Percentiles rank a stretch among this genome's conserved stretches.
Evolutionary conservation across 2,329 filamentous ascomycete genomes (phyloP).

Genomic region (Aureobasidium pullulans): DNA sequence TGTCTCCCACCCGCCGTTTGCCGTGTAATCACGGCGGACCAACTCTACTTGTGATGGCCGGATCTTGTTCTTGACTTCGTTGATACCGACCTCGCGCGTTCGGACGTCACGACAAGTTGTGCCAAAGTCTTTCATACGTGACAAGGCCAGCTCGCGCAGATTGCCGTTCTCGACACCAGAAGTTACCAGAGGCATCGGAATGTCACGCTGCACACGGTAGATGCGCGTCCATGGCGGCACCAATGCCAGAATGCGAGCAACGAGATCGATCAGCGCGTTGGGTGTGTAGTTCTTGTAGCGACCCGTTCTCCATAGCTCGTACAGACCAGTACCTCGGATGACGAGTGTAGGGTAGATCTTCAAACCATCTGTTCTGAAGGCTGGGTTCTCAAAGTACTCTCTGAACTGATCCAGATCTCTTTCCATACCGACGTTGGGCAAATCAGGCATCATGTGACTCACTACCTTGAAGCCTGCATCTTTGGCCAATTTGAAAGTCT

Average conservation of each 20-base stretch:
- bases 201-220: conserved; percentile 96
- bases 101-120: conserved; percentile 94
- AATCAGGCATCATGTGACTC: conserved; percentile 98
- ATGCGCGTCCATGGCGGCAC: conserved; percentile 97
- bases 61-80: conserved; percentile 99
- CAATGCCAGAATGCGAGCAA: conserved; percentile 89
- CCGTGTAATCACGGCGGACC: conserved; percentile 84
- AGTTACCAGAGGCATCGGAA: conserved; percentile 99
- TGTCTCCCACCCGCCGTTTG: conserved; percentile 97
- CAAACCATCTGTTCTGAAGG: conserved; percentile 89
- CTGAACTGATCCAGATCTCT: conserved; percentile 93
- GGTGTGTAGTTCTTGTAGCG: conserved; percentile 98
- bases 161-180: conserved; percentile 98
- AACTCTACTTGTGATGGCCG: conserved; percentile 93
- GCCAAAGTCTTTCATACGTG: conserved; percentile 98
- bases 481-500: conserved; percentile 95
- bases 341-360: conserved; percentile 98
- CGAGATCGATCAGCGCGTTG: conserved; percentile 89
- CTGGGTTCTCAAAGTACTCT: conserved; percentile 96
- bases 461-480: conserved; percentile 99
- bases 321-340: conserved; percentile 90
- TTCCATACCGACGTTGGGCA: conserved; percentile 98
- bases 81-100: conserved; percentile 93
- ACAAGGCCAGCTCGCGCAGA: conserved; percentile 81
- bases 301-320: conserved; percentile 95